Evolutionary conservation across 2,329 filamentous ascomycete genomes (phyloP), one percentile per base, ranked within the genome.

Genomic region (Arthrobotrys pseudoclavata): DNA sequence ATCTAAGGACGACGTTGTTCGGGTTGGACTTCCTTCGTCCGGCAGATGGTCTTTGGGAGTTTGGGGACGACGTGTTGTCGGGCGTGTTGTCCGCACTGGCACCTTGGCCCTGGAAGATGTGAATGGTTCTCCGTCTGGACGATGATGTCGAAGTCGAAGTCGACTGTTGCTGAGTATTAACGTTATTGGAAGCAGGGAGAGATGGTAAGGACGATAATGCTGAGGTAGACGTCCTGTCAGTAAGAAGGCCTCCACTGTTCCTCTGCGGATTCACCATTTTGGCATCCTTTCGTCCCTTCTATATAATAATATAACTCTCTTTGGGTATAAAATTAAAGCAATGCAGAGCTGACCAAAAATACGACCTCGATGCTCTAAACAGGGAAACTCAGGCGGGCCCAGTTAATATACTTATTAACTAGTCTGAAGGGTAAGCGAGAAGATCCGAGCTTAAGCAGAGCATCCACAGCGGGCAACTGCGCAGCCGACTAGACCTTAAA

Each of bases 191-290:
- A 24, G 37, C 6, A 50, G 61, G 55, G 12, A 52, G 70, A 34
- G 37, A 63, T 7, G 61, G 52, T 18, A 42, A 31, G 6, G 55
- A 60, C 20, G 55, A 60, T 15, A 66, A 64, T 61, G 72, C 57
- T 31, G 64, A 50, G 34, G 42, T 4, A 45, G 42, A 45, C n/a
- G 42, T 76, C 31, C 64, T 66, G 72, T 70, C 60, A 76, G 62
- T 42, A 57, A 57, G 18, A 29, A 77, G 62, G 26, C 67, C 74
- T 67, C 67, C 74, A 57, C 67, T 71, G 42, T 62, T 77, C 52
- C 61, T 34, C 22, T 71, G 61, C 61, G 53, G 50, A 45, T 71
- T 70, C 67, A 77, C 52, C 74, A 77, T 77, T 42, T 70, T 77
- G 62, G 57, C 72, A 69, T 76, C 57, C 60, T 45, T 50, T 37